Percentiles rank a stretch among this genome's conserved stretches.
Conservation (phyloP, 768 basidiomycete genomes). For the Termitomyces sp. region DNA sequence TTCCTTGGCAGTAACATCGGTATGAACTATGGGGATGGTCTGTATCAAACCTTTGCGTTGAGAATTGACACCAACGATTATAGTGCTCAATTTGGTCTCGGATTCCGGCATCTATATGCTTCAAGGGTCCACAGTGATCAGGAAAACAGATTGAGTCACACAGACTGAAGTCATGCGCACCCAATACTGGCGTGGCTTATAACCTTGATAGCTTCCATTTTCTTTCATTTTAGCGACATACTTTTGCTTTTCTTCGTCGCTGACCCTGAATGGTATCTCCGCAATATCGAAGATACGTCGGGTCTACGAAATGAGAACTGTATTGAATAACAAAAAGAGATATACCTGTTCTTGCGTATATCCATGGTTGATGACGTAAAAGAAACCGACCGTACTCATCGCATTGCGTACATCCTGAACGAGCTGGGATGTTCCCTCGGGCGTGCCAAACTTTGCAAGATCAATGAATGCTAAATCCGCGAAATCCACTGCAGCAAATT, state of each 20-base stretch:
- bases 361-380: no score
- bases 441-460: constrained; percentile 32
- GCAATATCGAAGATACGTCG: no score
- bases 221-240: constrained; percentile 29
- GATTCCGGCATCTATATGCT: constrained; percentile 57
- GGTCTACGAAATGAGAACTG: no score
- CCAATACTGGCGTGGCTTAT: constrained; percentile 2
- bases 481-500: constrained; percentile 21
- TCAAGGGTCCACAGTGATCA: no score
- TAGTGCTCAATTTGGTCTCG: constrained; percentile 63
- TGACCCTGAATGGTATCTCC: constrained; percentile 33
- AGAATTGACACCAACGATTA: constrained; percentile 37
- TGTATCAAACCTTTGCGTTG: no score
- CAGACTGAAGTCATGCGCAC: not conserved
- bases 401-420: constrained; percentile 34
- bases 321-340: no score
- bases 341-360: constrained; percentile 30
- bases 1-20: constrained; percentile 22
- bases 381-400: no score
- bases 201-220: constrained; percentile 39
- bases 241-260: constrained; percentile 29
- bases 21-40: constrained; percentile 20
- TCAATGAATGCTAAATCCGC: constrained; percentile 52
- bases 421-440: constrained; percentile 31
- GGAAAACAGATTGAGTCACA: constrained; percentile 14